Evolutionary conservation across 1,284 basidiomycete genomes (phyloP).

Genomic region (Acaromyces ingoldii): DNA sequence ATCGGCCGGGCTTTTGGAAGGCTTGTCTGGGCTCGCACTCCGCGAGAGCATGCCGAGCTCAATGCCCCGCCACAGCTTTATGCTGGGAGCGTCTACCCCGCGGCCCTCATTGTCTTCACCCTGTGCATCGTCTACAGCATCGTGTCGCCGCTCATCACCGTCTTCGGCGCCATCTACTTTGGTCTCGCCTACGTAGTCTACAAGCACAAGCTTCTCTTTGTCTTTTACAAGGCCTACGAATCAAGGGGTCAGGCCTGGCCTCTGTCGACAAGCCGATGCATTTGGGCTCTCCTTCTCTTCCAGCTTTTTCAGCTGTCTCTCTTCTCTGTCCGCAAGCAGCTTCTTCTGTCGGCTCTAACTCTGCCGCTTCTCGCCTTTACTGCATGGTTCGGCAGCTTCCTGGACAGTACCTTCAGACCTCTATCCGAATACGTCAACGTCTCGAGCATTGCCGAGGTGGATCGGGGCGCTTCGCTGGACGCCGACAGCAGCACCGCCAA

Average conservation of each 20-base stretch:
- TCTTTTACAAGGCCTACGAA: constrained; percentile 90
- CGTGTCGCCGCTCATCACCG: constrained; percentile 84
- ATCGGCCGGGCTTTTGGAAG: constrained; percentile 29
- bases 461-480: constrained; percentile 8
- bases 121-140: constrained; percentile 92
- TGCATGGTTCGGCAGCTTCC: constrained; percentile 72
- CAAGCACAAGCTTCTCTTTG: constrained; percentile 94
- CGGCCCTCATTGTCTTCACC: constrained; percentile 90
- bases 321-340: constrained; percentile 75
- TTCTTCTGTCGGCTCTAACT: constrained; percentile 70
- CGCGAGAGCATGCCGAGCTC: constrained; percentile 82
- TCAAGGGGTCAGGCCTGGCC: constrained; percentile 91
- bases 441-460: constrained; percentile 31
- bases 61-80: constrained; percentile 88
- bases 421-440: constrained; percentile 65
- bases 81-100: constrained; percentile 71
- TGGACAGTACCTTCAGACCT: constrained; percentile 66
- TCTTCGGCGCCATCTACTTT: constrained; percentile 93
- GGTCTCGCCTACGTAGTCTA: constrained; percentile 75
- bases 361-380: constrained; percentile 73
- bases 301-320: constrained; percentile 56
- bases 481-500: background rate
- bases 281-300: constrained; percentile 47
- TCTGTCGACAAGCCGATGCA: constrained; percentile 48
- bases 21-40: constrained; percentile 32